phyloP scores from a whole-genome alignment of 179 eudicot species.

The Beta corolliflora region DNA sequence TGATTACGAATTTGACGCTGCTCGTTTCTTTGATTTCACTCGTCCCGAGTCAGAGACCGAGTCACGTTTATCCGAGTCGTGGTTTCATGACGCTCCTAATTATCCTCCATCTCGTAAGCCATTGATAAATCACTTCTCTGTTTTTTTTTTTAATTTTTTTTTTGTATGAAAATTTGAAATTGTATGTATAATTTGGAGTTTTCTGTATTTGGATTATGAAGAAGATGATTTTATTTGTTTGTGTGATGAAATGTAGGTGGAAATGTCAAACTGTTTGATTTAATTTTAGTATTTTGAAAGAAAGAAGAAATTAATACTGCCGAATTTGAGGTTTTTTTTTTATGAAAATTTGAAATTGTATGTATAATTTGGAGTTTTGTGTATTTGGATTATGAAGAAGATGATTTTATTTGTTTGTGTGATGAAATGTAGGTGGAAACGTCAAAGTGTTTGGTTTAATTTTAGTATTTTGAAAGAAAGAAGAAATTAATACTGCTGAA shows the following conservation, averaged over 20 bases:
- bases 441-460: background rate
- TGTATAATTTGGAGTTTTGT: background rate
- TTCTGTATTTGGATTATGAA: background rate
- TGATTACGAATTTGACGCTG: conserved; percentile 81
- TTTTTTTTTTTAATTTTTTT: background rate
- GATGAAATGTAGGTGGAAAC: background rate
- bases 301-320: no score
- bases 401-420: background rate
- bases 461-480: background rate
- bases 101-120: conserved; percentile 85
- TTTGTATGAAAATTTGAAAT: background rate
- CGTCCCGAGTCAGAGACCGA: conserved; percentile 56
- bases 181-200: background rate
- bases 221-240: background rate
- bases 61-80: conserved; percentile 54
- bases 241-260: background rate
- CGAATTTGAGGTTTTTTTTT: background rate
- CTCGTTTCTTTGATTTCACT: conserved; percentile 67
- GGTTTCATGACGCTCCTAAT: conserved; percentile 56
- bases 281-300: background rate
- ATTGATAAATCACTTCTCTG: conserved; percentile 13
- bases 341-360: background rate
- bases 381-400: background rate
- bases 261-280: background rate
- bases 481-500: no score